phyloP scores from a whole-genome alignment of 768 basidiomycete genomes.

The Podaxis sp. region DNA sequence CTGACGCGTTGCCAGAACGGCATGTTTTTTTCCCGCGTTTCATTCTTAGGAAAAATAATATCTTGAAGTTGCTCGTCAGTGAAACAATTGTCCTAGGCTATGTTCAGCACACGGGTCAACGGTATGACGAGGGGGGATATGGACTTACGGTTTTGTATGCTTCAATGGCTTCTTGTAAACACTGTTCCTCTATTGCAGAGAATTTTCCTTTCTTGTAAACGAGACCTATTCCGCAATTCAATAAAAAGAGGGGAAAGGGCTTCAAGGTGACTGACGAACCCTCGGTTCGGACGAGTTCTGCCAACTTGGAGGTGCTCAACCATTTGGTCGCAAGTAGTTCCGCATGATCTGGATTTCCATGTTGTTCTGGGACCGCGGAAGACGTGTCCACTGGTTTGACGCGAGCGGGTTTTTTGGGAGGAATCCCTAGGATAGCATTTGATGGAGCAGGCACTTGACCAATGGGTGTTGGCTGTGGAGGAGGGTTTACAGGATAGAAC shows the following conservation, averaged over 20 bases:
- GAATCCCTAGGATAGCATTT: constrained; percentile 40
- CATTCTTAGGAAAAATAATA: constrained; percentile 68
- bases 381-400: not conserved
- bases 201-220: constrained; percentile 89
- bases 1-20: constrained; percentile 83
- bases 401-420: constrained; percentile 28
- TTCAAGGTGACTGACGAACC: constrained; percentile 37
- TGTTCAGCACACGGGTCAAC: constrained; percentile 5
- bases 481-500: constrained; percentile 22
- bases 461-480: constrained; percentile 33
- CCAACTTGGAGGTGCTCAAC: constrained; percentile 68
- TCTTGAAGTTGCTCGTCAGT: constrained; percentile 54
- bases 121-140: not conserved
- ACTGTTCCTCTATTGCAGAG: constrained; percentile 73
- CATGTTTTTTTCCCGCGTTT: constrained; percentile 52
- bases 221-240: constrained; percentile 49
- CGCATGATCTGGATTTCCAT: constrained; percentile 56
- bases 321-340: constrained; percentile 76
- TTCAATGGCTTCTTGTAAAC: constrained; percentile 64
- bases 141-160: constrained; percentile 55
- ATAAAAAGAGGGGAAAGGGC: not conserved
- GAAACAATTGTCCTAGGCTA: constrained; percentile 48
- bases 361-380: constrained; percentile 29
- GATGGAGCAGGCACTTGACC: constrained; percentile 44
- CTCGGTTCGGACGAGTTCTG: constrained; percentile 66